Percentiles rank a stretch among this genome's conserved stretches.
phyloP scores from a whole-genome alignment of 2,329 filamentous ascomycete genomes.

The Xylariaceae sp. region DNA sequence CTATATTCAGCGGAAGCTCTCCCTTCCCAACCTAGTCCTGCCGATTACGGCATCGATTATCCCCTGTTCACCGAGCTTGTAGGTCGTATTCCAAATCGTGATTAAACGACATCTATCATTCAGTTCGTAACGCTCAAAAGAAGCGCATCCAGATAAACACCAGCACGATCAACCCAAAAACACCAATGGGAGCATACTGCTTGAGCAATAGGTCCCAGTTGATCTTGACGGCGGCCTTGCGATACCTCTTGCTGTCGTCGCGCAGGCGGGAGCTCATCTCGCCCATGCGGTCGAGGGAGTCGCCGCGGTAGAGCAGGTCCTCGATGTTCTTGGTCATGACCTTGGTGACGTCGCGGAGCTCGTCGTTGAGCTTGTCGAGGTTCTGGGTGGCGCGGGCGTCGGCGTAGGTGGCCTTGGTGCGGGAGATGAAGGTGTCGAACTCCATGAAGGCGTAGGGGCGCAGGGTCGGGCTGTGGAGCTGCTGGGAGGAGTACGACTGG shows the following conservation, averaged over 20 bases:
- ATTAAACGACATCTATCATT: no score
- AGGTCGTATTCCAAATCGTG: no score
- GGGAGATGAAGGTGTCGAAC: conserved; percentile 94
- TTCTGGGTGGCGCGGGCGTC: conserved; percentile 89
- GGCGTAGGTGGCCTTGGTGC: conserved; percentile 90
- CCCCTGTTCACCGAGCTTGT: no score
- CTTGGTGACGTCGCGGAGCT: conserved; percentile 95
- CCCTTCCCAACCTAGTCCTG: no score
- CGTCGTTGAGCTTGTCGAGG: conserved; percentile 91
- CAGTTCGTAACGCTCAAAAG: conserved; percentile 64
- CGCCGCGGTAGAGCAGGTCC: conserved; percentile 90
- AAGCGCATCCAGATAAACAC: conserved; percentile 91
- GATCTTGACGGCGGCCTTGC: conserved; percentile 85
- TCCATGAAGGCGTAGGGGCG: conserved; percentile 96
- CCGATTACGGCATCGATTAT: no score
- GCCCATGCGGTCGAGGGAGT: conserved; percentile 94
- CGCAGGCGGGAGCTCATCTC: conserved; percentile 82
- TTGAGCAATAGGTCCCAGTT: conserved; percentile 97
- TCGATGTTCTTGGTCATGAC: conserved; percentile 99
- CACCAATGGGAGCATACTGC: conserved; percentile 91
- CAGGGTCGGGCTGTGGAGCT: conserved; percentile 69
- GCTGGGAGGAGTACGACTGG: conserved; percentile 69
- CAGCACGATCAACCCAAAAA: conserved; percentile 74
- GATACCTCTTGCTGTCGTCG: conserved; percentile 94
- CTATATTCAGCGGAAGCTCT: no score